Evolutionary conservation across 352 stramenopile species (phyloP), one percentile per base, ranked within the genome.

Genomic region (Sclerospora graminicola): DNA sequence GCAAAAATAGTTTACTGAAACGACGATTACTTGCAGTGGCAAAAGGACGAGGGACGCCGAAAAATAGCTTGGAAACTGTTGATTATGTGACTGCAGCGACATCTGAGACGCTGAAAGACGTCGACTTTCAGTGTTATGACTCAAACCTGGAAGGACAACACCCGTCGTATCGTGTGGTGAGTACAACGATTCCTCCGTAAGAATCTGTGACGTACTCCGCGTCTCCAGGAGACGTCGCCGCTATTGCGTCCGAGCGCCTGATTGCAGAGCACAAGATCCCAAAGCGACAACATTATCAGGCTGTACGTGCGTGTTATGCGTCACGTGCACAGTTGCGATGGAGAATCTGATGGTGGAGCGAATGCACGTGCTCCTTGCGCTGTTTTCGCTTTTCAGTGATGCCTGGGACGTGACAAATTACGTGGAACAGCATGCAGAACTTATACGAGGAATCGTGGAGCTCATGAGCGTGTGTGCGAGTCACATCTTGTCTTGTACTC

Each of bases 121-220:
- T 48, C 19, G 35, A 44, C n/a, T 89, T 87, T 46, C 77, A 92
- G 43, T 92, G 86, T 53, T 89, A 86, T 31, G 54, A 47, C 2
- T 57, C 61, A 30, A 56, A 69, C 5, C 32, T 59, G 15, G 42
- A 62, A 24, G 52, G 33, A 20, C 37, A 59, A 28, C n/a, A 57
- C 4, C 4, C 28, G 4, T 49, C 38, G 13, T 51, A 50, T 13
- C 50, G 57, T 15, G 33, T 84, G 10, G 53, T 83, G 7, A 65
- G 45, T 21, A 64, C 84, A 8, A 16, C 40, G 4, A 69, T 82
- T 20, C 69, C 69, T 1, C 29, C 51, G 2, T 50, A 51, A 28
- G 57, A 61, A 4, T 33, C 64, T 7, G 54, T 65, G n/a, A 42
- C 29, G 8, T 19, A 41, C 32, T 34, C 30, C 7, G 59, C 50